A percentile compares a stretch with the other conserved stretches of the same genome.
Evolutionary conservation across 305 asterid genomes (phyloP).

Genomic region (Ruellia speciosa): DNA sequence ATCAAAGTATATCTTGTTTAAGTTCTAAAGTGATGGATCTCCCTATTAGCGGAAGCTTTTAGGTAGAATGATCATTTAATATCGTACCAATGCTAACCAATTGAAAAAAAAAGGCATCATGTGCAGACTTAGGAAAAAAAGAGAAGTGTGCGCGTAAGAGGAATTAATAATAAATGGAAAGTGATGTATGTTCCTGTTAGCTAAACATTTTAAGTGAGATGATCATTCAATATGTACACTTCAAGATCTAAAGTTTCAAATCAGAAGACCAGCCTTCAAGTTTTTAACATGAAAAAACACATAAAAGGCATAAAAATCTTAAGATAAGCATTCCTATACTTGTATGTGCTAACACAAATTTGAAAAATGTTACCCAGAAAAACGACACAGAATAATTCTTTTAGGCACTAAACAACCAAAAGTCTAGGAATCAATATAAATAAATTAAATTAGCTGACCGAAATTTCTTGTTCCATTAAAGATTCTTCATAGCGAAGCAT

Average conservation of each 20-base stretch:
- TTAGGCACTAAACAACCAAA: background rate
- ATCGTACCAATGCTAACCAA: no score
- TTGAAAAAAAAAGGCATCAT: no score
- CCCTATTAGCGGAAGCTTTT: no score
- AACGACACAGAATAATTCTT: background rate
- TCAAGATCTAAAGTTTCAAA: conserved; percentile 16
- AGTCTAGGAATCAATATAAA: background rate
- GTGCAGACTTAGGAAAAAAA: no score
- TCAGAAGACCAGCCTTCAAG: background rate
- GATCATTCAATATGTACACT: background rate
- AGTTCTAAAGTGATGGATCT: no score
- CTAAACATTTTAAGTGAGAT: no score
- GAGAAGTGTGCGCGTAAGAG: no score
- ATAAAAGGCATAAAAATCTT: background rate
- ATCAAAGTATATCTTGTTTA: background rate
- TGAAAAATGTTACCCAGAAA: background rate
- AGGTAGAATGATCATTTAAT: no score
- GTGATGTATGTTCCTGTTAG: no score
- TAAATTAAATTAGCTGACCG: conserved; percentile 39
- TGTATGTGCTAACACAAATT: background rate
- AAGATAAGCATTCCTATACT: background rate
- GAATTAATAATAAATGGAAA: no score
- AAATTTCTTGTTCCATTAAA: conserved; percentile 84
- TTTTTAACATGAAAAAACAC: background rate
- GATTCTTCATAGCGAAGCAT: conserved; percentile 96